Conservation (phyloP, 805 yeast genomes). For the Kuraishia borneana region DNA sequence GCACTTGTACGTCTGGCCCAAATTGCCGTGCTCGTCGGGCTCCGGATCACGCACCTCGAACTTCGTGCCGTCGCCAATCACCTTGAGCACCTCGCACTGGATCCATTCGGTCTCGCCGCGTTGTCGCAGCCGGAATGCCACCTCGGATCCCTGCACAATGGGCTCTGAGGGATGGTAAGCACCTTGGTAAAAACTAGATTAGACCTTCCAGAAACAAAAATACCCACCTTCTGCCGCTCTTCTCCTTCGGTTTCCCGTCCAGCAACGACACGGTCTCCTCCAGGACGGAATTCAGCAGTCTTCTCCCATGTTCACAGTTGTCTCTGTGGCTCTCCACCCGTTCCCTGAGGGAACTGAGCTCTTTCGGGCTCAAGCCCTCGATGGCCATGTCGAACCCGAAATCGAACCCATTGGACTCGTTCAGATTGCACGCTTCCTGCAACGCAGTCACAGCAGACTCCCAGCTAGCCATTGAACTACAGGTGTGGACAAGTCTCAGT, state of each 20-base stretch:
- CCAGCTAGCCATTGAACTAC: constrained; percentile 45
- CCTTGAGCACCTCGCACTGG: constrained; percentile 78
- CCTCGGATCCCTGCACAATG: constrained; percentile 61
- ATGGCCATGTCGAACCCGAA: constrained; percentile 17
- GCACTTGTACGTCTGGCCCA: constrained; percentile 79
- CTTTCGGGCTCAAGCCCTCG: constrained; percentile 22
- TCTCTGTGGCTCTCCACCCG: constrained; percentile 40
- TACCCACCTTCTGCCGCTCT: constrained; percentile 14
- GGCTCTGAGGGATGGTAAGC: constrained; percentile 51
- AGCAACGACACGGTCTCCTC: constrained; percentile 24
- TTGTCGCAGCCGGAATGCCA: constrained; percentile 71
- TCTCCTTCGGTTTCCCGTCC: constrained; percentile 11
- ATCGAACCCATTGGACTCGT: constrained; percentile 44
- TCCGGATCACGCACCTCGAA: constrained; percentile 97
- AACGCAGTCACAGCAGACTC: constrained; percentile 53
- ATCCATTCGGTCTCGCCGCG: constrained; percentile 85
- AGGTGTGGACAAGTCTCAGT: background rate
- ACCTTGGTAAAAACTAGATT: constrained; percentile 26
- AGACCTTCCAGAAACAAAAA: background rate
- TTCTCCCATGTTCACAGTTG: constrained; percentile 38
- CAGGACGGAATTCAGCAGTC: constrained; percentile 27
- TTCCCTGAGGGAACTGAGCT: constrained; percentile 27
- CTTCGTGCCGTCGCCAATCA: constrained; percentile 58
- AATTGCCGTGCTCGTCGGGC: constrained; percentile 86
- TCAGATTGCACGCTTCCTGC: constrained; percentile 57